A percentile compares a stretch with the other conserved stretches of the same genome.
Evolutionary conservation across 306 rosid genomes (phyloP).

Genomic region (Delonix regia): DNA sequence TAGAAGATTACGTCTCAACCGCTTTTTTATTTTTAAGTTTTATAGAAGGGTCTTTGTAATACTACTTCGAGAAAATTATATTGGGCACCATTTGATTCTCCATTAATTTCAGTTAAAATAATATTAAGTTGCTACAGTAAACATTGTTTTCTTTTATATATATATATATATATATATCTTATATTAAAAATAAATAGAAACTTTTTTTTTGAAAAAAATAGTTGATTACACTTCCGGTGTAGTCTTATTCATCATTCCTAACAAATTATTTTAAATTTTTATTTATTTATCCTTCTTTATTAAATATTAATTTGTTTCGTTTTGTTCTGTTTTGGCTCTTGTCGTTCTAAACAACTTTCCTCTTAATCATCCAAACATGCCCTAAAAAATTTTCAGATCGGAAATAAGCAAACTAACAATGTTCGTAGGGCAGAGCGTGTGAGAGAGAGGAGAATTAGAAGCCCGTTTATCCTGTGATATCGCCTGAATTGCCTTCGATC

Average conservation of each 20-base stretch:
- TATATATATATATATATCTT: too few species aligned
- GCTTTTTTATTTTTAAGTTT: background rate
- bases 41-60: too few species aligned
- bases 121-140: background rate
- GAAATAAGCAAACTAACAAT: slow-evolving; percentile 34
- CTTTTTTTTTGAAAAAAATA: background rate
- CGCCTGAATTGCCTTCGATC: slow-evolving; percentile 46
- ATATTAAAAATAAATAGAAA: too few species aligned
- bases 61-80: too few species aligned
- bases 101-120: background rate
- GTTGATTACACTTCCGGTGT: background rate
- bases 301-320: too few species aligned
- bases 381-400: slow-evolving; percentile 21
- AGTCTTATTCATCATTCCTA: background rate
- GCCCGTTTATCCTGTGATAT: slow-evolving; percentile 31
- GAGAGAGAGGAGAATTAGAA: slow-evolving; percentile 12
- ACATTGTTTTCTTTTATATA: background rate
- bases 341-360: background rate
- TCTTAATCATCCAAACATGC: background rate
- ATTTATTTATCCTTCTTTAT: background rate
- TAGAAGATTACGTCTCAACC: background rate
- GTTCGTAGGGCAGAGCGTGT: slow-evolving; percentile 26
- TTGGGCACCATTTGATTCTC: background rate
- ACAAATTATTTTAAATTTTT: background rate
- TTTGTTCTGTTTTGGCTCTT: background rate